Percentiles rank a stretch among this genome's conserved stretches.
These are phyloP conservation scores for Acanthamoeba royreba DNA, from an alignment of 208 protist genomes.

Conservation along the genomic window DNA sequence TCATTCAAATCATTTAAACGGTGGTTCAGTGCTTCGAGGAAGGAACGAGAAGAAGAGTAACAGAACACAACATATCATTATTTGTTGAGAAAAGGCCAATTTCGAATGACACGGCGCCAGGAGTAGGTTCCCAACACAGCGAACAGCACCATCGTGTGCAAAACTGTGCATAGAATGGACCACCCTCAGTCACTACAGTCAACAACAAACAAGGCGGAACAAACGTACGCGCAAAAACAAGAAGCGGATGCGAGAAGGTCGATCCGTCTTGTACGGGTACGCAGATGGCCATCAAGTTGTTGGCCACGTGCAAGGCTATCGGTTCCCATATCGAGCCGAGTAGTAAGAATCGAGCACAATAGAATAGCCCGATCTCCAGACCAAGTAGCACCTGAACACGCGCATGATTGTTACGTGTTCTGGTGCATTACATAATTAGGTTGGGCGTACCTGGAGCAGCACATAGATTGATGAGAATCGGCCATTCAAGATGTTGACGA, in stretches of 20 bases:
- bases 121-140: background rate
- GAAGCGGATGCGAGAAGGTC: background rate
- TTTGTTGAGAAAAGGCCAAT: no score
- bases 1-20: no score
- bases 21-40: background rate
- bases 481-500: constrained; percentile 39
- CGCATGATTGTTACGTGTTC: background rate
- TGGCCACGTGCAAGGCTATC: constrained; percentile 9
- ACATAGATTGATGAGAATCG: constrained; percentile 7
- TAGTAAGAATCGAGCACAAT: background rate
- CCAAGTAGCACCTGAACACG: constrained; percentile 6
- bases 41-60: background rate
- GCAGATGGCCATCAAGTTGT: constrained; percentile 32
- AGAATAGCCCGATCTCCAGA: constrained; percentile 40
- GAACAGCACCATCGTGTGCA: background rate
- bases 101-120: background rate
- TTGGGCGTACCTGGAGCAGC: constrained; percentile 9
- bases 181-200: background rate
- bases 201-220: background rate
- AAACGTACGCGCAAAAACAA: background rate
- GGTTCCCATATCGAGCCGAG: constrained; percentile 11
- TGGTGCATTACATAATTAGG: background rate
- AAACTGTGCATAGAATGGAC: background rate
- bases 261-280: background rate
- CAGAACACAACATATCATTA: no score